Evolutionary conservation across 305 asterid genomes (phyloP).

Genomic region (Fraxinus latifolia): DNA sequence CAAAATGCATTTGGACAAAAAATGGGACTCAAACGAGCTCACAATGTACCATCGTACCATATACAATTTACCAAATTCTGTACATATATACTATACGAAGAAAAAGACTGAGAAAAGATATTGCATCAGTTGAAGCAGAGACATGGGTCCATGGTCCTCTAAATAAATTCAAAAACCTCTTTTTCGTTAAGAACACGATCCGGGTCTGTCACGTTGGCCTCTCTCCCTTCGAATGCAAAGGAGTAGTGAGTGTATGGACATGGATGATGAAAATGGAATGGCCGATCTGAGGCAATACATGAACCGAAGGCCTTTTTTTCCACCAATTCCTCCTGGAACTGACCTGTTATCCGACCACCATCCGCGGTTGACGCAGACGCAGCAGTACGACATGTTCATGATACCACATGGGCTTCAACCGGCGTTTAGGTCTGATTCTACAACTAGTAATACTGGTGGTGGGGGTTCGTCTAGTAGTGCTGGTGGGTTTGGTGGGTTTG

Average conservation of each 20-base stretch:
- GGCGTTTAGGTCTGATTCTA: conserved; percentile 31
- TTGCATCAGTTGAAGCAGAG: neutral
- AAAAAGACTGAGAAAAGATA: neutral
- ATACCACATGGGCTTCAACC: conserved; percentile 25
- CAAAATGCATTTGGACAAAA: too few species aligned
- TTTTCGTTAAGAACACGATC: conserved; percentile 37
- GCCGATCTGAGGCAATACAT: conserved; percentile 43
- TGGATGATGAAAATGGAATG: conserved; percentile 48
- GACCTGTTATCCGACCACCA: conserved; percentile 34
- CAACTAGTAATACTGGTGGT: neutral
- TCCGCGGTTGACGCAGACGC: conserved; percentile 19
- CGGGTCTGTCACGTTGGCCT: conserved; percentile 36
- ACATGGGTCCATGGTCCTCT: conserved; percentile 32
- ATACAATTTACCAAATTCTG: neutral
- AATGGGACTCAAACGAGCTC: too few species aligned
- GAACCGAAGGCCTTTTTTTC: conserved; percentile 31
- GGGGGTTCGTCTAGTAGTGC: conserved; percentile 7
- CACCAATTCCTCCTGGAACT: conserved; percentile 25
- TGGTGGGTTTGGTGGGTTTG: conserved; percentile 23
- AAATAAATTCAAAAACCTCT: conserved; percentile 30
- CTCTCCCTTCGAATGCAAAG: neutral
- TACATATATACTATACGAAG: neutral
- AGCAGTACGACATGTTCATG: conserved; percentile 39
- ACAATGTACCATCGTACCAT: neutral
- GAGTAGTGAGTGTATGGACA: neutral